These are phyloP conservation scores for Wallacemonas sp. DNA, from an alignment of 208 protist species.

Conservation along the genomic window DNA sequence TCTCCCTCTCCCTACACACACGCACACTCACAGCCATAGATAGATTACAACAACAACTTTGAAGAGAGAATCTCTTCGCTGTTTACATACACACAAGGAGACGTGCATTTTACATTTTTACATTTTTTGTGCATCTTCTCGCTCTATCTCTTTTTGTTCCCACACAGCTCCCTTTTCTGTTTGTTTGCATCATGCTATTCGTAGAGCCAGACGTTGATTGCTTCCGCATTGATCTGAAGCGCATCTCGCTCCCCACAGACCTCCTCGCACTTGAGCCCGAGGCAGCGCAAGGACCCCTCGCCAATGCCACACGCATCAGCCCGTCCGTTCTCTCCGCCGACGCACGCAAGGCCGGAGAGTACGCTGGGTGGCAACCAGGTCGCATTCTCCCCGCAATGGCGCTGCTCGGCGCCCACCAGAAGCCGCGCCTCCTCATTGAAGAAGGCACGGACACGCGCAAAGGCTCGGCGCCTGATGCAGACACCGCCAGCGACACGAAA, in stretches of 20 bases:
- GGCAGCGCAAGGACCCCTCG: slow-evolving; percentile 6
- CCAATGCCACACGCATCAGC: neutral
- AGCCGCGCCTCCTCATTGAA: neutral
- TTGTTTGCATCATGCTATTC: slow-evolving; percentile 46
- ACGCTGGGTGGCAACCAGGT: slow-evolving; percentile 7
- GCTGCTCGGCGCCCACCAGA: slow-evolving; percentile 9
- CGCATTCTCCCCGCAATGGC: neutral
- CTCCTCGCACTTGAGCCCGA: slow-evolving; percentile 29
- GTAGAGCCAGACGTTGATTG: slow-evolving; percentile 70
- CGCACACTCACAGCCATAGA: too few species aligned
- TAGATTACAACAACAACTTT: too few species aligned
- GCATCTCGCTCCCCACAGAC: slow-evolving; percentile 35
- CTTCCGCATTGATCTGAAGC: slow-evolving; percentile 53
- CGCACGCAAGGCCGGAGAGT: neutral
- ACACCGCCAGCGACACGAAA: neutral
- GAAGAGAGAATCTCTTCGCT: too few species aligned
- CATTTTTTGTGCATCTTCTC: neutral
- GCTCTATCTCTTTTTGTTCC: neutral
- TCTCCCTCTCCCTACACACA: too few species aligned
- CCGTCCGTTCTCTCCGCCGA: neutral
- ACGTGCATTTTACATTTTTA: too few species aligned
- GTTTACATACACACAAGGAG: too few species aligned
- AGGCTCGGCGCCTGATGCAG: neutral
- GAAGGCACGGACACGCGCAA: neutral
- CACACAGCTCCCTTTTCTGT: neutral